Conservation (phyloP, 2,329 filamentous ascomycete species). For the Sporothrix dimorphospora region DNA sequence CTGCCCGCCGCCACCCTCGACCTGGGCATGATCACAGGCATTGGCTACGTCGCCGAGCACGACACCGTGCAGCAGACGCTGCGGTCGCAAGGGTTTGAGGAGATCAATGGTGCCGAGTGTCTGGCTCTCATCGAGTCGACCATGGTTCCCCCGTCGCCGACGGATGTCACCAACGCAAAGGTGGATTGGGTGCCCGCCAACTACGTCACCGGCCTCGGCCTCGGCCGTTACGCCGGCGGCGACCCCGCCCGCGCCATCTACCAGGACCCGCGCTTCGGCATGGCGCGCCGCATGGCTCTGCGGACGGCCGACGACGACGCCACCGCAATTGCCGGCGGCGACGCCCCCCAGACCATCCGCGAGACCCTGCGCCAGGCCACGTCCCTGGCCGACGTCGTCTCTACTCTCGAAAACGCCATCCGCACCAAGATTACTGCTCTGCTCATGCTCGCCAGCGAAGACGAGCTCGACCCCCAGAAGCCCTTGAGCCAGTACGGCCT, state of each 20-base stretch:
- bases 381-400: conserved; percentile 18
- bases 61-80: conserved; percentile 31
- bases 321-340: background rate
- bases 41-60: conserved; percentile 40
- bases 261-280: conserved; percentile 32
- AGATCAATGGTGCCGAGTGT: conserved; percentile 33
- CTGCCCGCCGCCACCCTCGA: conserved; percentile 45
- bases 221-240: conserved; percentile 32
- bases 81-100: conserved; percentile 34
- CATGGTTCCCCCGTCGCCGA: conserved; percentile 21
- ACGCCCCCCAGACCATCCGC: conserved; percentile 26
- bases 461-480: conserved; percentile 31
- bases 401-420: conserved; percentile 25
- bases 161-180: background rate
- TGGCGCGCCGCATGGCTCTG: conserved; percentile 29
- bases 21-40: conserved; percentile 44
- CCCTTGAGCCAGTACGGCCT: conserved; percentile 33
- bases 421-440: conserved; percentile 30
- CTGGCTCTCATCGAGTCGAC: conserved; percentile 36
- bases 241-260: conserved; percentile 31
- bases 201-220: conserved; percentile 34
- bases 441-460: conserved; percentile 30
- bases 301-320: background rate
- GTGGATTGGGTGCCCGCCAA: too few relatives aligned
- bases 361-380: conserved; percentile 27